These are phyloP conservation scores for Fusarium xyrophilum DNA, from an alignment of 2,329 filamentous ascomycete genomes.

Conservation along the genomic window DNA sequence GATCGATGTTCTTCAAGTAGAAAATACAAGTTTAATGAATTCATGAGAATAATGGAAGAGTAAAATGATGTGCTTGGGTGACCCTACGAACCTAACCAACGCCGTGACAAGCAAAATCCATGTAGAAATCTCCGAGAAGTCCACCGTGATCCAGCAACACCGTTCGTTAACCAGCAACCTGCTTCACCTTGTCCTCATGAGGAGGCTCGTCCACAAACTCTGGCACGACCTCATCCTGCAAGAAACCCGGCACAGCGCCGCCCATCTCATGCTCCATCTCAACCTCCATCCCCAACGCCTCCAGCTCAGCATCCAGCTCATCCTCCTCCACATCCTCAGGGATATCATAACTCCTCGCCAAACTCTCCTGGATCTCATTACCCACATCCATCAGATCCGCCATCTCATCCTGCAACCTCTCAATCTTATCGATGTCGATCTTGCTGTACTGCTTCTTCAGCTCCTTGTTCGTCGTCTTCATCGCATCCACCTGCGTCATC, in stretches of 20 bases:
- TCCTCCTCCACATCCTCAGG: constrained; percentile 97
- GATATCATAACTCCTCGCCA: constrained; percentile 89
- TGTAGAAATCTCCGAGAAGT: not conserved
- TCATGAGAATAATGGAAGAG: not conserved
- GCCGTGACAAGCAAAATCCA: constrained; percentile 20
- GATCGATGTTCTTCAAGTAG: not conserved
- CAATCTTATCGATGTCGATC: constrained; percentile 96
- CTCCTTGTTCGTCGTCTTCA: constrained; percentile 96
- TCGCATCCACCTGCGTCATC: constrained; percentile 96
- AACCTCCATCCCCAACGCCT: constrained; percentile 93
- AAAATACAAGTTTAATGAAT: not conserved
- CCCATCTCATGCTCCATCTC: constrained; percentile 77
- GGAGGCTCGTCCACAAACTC: constrained; percentile 95
- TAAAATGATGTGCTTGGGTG: constrained; percentile 26
- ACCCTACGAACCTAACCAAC: constrained; percentile 36
- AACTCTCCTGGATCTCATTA: constrained; percentile 97
- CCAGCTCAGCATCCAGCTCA: constrained; percentile 93
- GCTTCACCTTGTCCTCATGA: constrained; percentile 77
- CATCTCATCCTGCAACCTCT: constrained; percentile 98
- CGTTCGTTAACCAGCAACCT: constrained; percentile 66
- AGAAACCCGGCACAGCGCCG: constrained; percentile 77
- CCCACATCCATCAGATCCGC: constrained; percentile 96
- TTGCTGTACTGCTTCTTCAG: constrained; percentile 95
- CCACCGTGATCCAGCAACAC: not conserved
- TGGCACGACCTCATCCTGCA: constrained; percentile 85